phyloP scores from a whole-genome alignment of 495 filamentous ascomycete species.

The Xylaria grammica region DNA sequence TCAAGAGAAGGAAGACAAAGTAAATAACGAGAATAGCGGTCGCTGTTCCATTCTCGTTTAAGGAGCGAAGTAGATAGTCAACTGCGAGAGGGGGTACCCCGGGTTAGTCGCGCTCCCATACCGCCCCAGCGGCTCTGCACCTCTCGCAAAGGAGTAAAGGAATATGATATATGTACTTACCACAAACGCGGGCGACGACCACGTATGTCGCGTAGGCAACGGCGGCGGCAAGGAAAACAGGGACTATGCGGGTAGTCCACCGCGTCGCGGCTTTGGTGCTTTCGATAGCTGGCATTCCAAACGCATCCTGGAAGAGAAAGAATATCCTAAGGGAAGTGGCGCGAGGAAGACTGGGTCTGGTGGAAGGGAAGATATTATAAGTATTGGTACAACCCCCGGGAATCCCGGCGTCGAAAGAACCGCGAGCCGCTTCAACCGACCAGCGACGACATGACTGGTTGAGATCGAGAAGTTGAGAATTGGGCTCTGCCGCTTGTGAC shows the following conservation, averaged over 20 bases:
- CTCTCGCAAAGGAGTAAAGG: background rate
- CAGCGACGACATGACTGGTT: background rate
- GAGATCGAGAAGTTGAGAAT: background rate
- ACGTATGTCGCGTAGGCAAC: constrained; percentile 48
- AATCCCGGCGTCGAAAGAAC: background rate
- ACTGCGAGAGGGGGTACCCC: constrained; percentile 48
- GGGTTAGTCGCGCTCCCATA: constrained; percentile 13
- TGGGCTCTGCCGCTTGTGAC: too few relatives aligned
- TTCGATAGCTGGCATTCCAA: constrained; percentile 37
- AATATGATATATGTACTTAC: constrained; percentile 33
- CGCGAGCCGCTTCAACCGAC: background rate
- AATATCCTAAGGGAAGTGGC: background rate
- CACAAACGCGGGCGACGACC: constrained; percentile 47
- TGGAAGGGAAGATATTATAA: background rate
- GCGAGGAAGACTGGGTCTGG: background rate
- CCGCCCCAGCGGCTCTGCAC: background rate
- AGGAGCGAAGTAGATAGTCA: constrained; percentile 64
- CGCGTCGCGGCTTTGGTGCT: constrained; percentile 46
- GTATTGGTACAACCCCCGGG: background rate
- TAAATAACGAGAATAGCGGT: constrained; percentile 73
- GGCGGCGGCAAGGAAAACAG: constrained; percentile 42
- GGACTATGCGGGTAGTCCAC: constrained; percentile 52
- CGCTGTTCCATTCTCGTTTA: constrained; percentile 59
- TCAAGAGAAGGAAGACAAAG: constrained; percentile 68
- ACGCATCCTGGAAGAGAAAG: constrained; percentile 30